Base-by-base conservation (phyloP, 192 early-diverging fungal genomes). In the Backusella westeae region DNA sequence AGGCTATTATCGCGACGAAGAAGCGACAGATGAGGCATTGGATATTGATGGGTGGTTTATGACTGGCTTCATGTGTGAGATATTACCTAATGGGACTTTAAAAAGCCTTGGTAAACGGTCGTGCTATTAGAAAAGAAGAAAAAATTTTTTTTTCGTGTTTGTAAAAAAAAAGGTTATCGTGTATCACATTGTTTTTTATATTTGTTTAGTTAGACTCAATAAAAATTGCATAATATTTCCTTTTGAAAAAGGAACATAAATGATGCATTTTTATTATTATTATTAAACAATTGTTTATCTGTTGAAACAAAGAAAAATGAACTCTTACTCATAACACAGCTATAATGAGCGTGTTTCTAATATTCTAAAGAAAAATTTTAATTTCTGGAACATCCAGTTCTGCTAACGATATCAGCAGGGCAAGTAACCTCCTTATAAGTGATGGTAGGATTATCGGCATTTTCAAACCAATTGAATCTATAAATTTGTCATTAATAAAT, bases 11-110 rank as follows among this genome's bases (percentile, higher is more conserved):
- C 91, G 93, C 75, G 89, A 91, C 56, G 84, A 83, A 17, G 83
- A 83, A 15, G 90, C 94, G 73, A 96, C 96, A 19, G 69, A 74
- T 38, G 92, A 94, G 78, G 83, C 87, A 4, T 78, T 97, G 26
- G 89, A 92, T 59, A 81, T 80, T 23, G 94, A 95, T 83, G 96
- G 96, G 5, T 98, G 96, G 96, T 85, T 91, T 19, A 88, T 89
- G 76, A 94, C 94, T 5, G 95, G 96, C 32, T 91, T 94, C 67
- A 88, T 97, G 71, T 95, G 90, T 29, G 81, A 78, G 69, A 67
- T 78, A 23, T 38, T 76, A 36, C 81, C 81, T 6, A 78, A 78
- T 72, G 81, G 81, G n/a, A 79, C 77, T 7, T 39, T 82, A 19
- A 72, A 76, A 34, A 34, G 78, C 29, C 36, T 82, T 35, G 77